Base-by-base conservation (phyloP, 495 filamentous ascomycete species). In the Daldinia loculata region DNA sequence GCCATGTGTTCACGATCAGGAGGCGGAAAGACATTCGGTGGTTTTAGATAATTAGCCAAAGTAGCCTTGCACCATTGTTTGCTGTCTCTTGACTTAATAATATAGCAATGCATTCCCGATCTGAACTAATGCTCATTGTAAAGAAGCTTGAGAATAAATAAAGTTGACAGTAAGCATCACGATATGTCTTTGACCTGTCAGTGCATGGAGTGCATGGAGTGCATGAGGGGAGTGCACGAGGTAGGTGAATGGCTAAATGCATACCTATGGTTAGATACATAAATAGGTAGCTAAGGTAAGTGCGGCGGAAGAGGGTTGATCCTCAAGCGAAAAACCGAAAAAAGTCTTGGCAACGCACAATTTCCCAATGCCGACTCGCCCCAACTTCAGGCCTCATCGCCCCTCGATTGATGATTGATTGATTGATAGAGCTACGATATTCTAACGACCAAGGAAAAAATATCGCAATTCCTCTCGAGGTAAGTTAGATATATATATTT, bases 341-440 rank as follows among this genome's bases (percentile, higher is more conserved):
- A 77, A 77, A 76, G 70, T 77, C 75, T 77, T 77, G 75, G 75
- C 75, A 73, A 72, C 75, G 75, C 75, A 77, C 75, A 77, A 77
- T 77, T 77, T 77, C 72, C 74, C 71, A 69, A 50, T 59, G 56
- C 34, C 61, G 30, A 65, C 50, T 22, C 19, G 56, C 66, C 69
- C 66, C 66, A 72, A 70, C 71, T 59, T 67, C 63, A 70, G 67
- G 66, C 63, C 66, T 74, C 74, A 74, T 63, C 66, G 68, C 50
- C 62, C 61, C 59, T 55, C 66, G 14, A 60, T 48, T 48, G 15
- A 36, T 14, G 15, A 43, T 43, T 15, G 38, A 41, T 45, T 17
- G 39, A 43, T 43, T 24, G 43, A 48, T 48, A 24, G 43, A 48
- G 56, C 57, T 66, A 36, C 55, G 30, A 69, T 61, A 66, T 36